Evolutionary conservation across 441 rosid genomes (phyloP).

Genomic region (Populus tomentosa): DNA sequence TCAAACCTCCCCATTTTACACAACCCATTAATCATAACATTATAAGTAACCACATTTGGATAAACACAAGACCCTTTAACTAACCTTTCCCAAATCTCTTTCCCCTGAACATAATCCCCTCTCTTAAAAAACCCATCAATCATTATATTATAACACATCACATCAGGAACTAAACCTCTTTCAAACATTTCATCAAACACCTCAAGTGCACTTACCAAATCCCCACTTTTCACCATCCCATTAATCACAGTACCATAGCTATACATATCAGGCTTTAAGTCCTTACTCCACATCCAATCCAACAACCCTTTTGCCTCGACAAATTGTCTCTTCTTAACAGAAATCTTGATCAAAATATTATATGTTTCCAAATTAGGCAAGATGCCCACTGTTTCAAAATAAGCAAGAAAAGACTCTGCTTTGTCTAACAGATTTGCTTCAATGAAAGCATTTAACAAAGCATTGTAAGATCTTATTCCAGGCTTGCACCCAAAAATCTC

Average conservation of each 20-base stretch:
- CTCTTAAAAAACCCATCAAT: conserved; percentile 67
- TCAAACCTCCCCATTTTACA: conserved; percentile 66
- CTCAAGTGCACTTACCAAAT: conserved; percentile 44
- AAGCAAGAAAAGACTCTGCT: conserved; percentile 44
- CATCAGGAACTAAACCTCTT: conserved; percentile 53
- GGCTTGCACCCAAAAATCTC: conserved; percentile 69
- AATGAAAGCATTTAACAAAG: conserved; percentile 57
- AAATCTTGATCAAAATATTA: conserved; percentile 67
- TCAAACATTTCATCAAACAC: conserved; percentile 82
- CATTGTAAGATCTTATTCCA: conserved; percentile 60
- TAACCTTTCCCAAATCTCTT: conserved; percentile 59
- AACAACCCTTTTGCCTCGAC: conserved; percentile 50
- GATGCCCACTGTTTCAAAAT: background rate
- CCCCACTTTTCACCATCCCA: conserved; percentile 50
- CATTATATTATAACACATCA: conserved; percentile 66
- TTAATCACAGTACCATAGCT: conserved; percentile 58
- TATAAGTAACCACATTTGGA: conserved; percentile 76
- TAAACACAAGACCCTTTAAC: conserved; percentile 42
- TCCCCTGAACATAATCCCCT: conserved; percentile 42
- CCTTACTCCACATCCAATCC: conserved; percentile 52
- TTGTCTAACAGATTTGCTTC: conserved; percentile 49
- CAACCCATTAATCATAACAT: conserved; percentile 78
- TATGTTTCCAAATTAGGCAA: conserved; percentile 70
- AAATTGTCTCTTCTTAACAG: conserved; percentile 56
- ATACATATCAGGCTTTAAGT: conserved; percentile 50